phyloP scores from a whole-genome alignment of 129 eudicot genomes.

The sunflower (Helianthus annuus) region HanXRQr2.0-SUNRISE NC_035436.2:84784351-84784850 shows the following conservation, averaged over 20 bases:
- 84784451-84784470: too few species aligned
- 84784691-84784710: neutral
- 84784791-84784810: slow-evolving; percentile 91
- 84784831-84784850: slow-evolving; percentile 10
- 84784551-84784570: neutral
- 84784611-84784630: neutral
- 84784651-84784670: neutral
- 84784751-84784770: slow-evolving; percentile 98
- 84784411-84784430: too few species aligned
- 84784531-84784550: neutral
- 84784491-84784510: neutral
- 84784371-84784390: too few species aligned
- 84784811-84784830: slow-evolving; percentile 42
- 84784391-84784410: too few species aligned
- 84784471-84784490: too few species aligned
- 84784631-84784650: neutral
- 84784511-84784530: neutral
- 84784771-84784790: slow-evolving; percentile 80
- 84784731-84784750: slow-evolving; percentile 74
- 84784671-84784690: neutral
- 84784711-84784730: neutral
- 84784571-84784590: neutral
- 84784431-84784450: too few species aligned
- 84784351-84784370: too few species aligned
- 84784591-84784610: neutral